These are phyloP conservation scores for Ogataea zsoltii DNA, from an alignment of 805 yeast species.

Conservation along the genomic window DNA sequence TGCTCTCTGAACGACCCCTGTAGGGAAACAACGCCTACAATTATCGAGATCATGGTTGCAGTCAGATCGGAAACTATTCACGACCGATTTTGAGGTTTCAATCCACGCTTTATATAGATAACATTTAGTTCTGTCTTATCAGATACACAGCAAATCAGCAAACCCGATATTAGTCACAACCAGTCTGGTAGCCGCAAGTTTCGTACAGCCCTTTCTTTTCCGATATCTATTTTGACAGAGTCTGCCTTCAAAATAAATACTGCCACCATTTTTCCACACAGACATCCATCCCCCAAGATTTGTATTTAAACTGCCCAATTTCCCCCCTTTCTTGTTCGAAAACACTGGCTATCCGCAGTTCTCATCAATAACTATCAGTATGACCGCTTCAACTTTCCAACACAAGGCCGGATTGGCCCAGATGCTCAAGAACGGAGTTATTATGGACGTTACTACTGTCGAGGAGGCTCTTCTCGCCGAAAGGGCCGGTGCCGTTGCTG, in stretches of 20 bases:
- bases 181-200: slow-evolving; percentile 2
- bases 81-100: no score
- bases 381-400: slow-evolving; percentile 35
- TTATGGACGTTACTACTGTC: slow-evolving; percentile 73
- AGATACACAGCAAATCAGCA: no score
- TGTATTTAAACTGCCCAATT: no score
- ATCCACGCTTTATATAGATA: not conserved
- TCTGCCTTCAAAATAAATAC: no score
- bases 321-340: not conserved
- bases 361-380: no score
- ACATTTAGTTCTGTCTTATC: not conserved
- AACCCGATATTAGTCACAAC: no score
- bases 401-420: slow-evolving; percentile 81
- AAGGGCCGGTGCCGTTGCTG: slow-evolving; percentile 85
- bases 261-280: no score
- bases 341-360: no score
- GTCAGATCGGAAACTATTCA: not conserved
- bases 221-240: not conserved
- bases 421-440: slow-evolving; percentile 80
- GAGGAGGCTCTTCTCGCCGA: slow-evolving; percentile 84
- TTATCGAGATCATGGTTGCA: slow-evolving; percentile 10
- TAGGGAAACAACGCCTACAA: slow-evolving; percentile 70
- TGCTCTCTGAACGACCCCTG: slow-evolving; percentile 84
- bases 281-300: no score
- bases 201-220: not conserved